Conservation (phyloP, 148 eudicot species). For the Rhododendron molle region DNA sequence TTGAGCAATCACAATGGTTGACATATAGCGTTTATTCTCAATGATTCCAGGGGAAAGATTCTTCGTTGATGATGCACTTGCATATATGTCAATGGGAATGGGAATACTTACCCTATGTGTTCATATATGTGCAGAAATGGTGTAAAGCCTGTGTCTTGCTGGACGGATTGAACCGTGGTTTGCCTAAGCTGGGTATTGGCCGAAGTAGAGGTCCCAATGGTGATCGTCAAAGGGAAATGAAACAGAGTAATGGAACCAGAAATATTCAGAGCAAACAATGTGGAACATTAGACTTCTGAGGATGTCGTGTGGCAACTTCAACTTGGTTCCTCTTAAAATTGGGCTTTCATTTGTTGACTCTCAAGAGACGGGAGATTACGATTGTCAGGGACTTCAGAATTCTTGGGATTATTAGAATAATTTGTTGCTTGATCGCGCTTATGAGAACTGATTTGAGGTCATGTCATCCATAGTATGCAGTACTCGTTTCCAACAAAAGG, state of each 20-base stretch:
- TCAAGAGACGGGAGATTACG: not conserved
- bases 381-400: not conserved
- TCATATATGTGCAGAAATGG: conserved; percentile 67
- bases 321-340: not conserved
- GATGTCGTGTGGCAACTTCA: not conserved
- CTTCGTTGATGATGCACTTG: not conserved
- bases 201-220: conserved; percentile 47
- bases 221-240: conserved; percentile 27
- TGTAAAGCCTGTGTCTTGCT: conserved; percentile 97
- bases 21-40: not conserved
- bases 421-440: not conserved
- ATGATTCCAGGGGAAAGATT: not conserved
- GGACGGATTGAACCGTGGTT: conserved; percentile 89
- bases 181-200: conserved; percentile 87
- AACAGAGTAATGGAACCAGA: conserved; percentile 36
- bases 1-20: not conserved
- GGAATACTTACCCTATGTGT: not conserved
- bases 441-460: not conserved
- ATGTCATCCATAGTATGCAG: not conserved
- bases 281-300: conserved; percentile 78
- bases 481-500: not conserved
- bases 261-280: conserved; percentile 79
- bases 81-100: not conserved
- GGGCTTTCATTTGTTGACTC: not conserved
- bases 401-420: not conserved